These are phyloP conservation scores for Pholiota conissans DNA, from an alignment of 768 basidiomycete species.

Conservation along the genomic window DNA sequence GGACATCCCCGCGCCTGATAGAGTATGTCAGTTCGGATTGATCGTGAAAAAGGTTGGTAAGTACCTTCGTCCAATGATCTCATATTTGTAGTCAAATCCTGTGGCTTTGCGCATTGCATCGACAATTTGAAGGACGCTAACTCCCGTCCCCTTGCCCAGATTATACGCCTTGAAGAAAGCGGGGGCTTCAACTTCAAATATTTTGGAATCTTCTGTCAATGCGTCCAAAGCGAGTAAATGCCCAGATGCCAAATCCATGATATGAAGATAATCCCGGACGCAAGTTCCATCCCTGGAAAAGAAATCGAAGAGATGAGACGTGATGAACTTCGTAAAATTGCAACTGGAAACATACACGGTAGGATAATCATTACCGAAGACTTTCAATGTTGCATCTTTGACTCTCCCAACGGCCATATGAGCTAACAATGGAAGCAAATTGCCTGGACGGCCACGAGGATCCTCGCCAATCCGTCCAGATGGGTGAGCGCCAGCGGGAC, in stretches of 20 bases:
- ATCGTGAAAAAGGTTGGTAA: not conserved
- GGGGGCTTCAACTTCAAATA: constrained; percentile 57
- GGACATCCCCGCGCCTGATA: constrained; percentile 88
- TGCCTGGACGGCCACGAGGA: constrained; percentile 92
- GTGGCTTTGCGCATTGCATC: constrained; percentile 94
- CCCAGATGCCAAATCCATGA: constrained; percentile 93
- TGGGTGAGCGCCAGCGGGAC: constrained; percentile 97
- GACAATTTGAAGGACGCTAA: constrained; percentile 91
- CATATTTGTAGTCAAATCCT: constrained; percentile 84
- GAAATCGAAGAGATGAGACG: constrained; percentile 6
- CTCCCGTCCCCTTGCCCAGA: constrained; percentile 89
- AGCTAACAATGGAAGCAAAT: constrained; percentile 89
- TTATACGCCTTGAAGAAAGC: constrained; percentile 92
- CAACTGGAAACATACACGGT: constrained; percentile 67
- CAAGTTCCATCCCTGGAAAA: constrained; percentile 85
- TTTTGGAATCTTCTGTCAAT: constrained; percentile 55
- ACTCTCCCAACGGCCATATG: constrained; percentile 94
- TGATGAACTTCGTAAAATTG: not conserved
- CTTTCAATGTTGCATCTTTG: constrained; percentile 65
- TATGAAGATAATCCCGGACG: constrained; percentile 93
- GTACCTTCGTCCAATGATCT: constrained; percentile 88
- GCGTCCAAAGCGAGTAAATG: constrained; percentile 92
- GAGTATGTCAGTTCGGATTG: constrained; percentile 3
- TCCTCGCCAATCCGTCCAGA: constrained; percentile 96
- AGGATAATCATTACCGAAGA: constrained; percentile 97